Evolutionary conservation across 306 rosid species (phyloP).

Genomic region (Cucumis sativus): Cucumber_9930_V3 NC_026660.2:5312501-5313000

Average conservation of each 20-base stretch:
- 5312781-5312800: background rate
- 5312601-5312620: background rate
- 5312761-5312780: slow-evolving; percentile 6
- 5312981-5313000: slow-evolving; percentile 65
- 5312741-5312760: background rate
- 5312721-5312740: slow-evolving; percentile 10
- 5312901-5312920: slow-evolving; percentile 26
- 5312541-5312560: background rate
- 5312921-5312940: slow-evolving; percentile 91
- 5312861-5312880: background rate
- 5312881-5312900: background rate
- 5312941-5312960: slow-evolving; percentile 84
- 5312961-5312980: slow-evolving; percentile 88
- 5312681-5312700: background rate
- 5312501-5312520: background rate
- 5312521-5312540: background rate
- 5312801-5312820: slow-evolving; percentile 13
- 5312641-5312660: background rate
- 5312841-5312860: background rate
- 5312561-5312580: slow-evolving; percentile 4
- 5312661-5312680: background rate
- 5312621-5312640: background rate
- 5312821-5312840: slow-evolving; percentile 4
- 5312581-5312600: background rate
- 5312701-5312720: slow-evolving; percentile 16